phyloP scores from a whole-genome alignment of 2,329 filamentous ascomycete genomes.

The Pyrenochaeta sp. region DNA sequence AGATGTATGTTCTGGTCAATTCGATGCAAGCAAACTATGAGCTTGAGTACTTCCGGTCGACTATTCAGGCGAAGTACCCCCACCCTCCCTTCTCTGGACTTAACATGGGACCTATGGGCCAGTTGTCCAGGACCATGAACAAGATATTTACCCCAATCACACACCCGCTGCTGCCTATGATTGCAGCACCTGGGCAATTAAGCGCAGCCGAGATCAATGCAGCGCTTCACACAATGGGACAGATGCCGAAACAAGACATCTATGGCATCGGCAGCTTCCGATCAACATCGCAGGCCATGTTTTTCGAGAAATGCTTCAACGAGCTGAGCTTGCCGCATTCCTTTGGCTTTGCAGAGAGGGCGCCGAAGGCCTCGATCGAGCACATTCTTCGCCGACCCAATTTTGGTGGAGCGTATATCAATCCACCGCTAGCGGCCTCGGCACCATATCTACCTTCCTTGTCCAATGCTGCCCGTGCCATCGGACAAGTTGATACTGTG shows the following conservation, averaged over 20 bases:
- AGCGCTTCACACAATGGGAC: slow-evolving; percentile 78
- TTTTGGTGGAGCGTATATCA: slow-evolving; percentile 84
- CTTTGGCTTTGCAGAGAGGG: slow-evolving; percentile 77
- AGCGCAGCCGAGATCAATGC: slow-evolving; percentile 86
- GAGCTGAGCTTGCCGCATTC: slow-evolving; percentile 83
- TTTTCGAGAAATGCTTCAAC: slow-evolving; percentile 74
- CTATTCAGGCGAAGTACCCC: slow-evolving; percentile 73
- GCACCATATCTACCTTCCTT: slow-evolving; percentile 68
- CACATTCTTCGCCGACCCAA: slow-evolving; percentile 74
- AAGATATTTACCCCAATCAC: slow-evolving; percentile 89
- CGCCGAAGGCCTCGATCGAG: slow-evolving; percentile 72
- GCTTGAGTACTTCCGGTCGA: slow-evolving; percentile 85
- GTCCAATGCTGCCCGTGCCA: slow-evolving; percentile 79
- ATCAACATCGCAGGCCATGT: slow-evolving; percentile 80
- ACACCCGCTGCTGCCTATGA: slow-evolving; percentile 81
- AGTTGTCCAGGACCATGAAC: slow-evolving; percentile 83
- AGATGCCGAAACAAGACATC: slow-evolving; percentile 79
- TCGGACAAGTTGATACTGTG: slow-evolving; percentile 84
- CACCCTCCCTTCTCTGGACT: slow-evolving; percentile 81
- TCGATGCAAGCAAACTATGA: slow-evolving; percentile 89
- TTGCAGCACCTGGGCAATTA: slow-evolving; percentile 85
- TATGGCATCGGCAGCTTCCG: slow-evolving; percentile 80
- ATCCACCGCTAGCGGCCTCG: slow-evolving; percentile 69
- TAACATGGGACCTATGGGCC: slow-evolving; percentile 87
- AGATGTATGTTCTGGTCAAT: slow-evolving; percentile 87